These are phyloP conservation scores for Stachybotrys chartarum DNA, from an alignment of 2,329 filamentous ascomycete genomes.

Conservation along the genomic window DNA sequence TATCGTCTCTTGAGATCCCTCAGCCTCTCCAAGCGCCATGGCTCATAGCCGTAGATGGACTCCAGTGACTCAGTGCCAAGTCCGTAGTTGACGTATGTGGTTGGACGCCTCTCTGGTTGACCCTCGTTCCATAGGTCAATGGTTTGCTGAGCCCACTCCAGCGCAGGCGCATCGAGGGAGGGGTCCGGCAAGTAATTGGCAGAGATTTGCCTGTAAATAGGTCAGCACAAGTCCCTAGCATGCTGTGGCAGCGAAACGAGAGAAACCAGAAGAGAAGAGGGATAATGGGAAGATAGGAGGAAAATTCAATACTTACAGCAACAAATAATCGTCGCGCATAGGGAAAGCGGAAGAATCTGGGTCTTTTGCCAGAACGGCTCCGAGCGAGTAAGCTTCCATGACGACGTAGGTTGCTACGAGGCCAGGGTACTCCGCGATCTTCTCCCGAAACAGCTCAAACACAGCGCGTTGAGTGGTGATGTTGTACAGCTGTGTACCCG, in stretches of 20 bases:
- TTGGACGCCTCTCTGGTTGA: slow-evolving; percentile 1
- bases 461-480: slow-evolving; percentile 12
- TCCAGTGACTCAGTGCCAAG: slow-evolving; percentile 8
- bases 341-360: slow-evolving; percentile 10
- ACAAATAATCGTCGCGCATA: slow-evolving; percentile 9
- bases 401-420: slow-evolving; percentile 6
- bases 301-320: slow-evolving; percentile 1
- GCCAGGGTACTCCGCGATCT: slow-evolving; percentile 1
- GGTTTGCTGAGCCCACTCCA: no score
- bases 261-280: no score
- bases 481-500: slow-evolving; percentile 13
- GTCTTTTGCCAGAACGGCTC: slow-evolving; percentile 4
- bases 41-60: slow-evolving; percentile 6
- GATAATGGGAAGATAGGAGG: no score
- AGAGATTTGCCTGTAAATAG: no score
- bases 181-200: no score
- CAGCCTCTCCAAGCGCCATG: background rate
- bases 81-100: slow-evolving; percentile 17
- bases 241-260: no score
- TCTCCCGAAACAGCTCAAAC: slow-evolving; percentile 9
- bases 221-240: no score
- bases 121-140: slow-evolving; percentile 9
- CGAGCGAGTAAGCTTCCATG: slow-evolving; percentile 17
- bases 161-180: no score
- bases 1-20: background rate